Percentiles rank a stretch among this genome's conserved stretches.
Conservation (phyloP, 768 basidiomycete genomes). For the Tricholoma terreum region DNA sequence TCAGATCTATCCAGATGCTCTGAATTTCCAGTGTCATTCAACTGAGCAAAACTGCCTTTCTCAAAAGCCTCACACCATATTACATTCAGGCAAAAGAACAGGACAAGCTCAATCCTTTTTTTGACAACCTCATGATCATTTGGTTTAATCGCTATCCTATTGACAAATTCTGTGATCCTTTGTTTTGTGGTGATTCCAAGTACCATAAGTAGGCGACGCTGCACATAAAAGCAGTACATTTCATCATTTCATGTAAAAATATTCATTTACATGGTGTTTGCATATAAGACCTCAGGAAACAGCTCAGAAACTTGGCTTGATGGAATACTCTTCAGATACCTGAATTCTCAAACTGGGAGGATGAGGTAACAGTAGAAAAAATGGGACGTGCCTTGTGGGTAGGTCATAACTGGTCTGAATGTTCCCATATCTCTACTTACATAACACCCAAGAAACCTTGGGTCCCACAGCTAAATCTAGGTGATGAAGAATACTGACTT, state of each 20-base stretch:
- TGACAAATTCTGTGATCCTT: background rate
- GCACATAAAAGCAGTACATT: background rate
- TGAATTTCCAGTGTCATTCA: too few species aligned
- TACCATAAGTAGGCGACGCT: background rate
- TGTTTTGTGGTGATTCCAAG: background rate
- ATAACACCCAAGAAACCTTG: background rate
- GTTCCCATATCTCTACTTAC: background rate
- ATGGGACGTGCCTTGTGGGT: background rate
- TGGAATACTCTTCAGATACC: too few species aligned
- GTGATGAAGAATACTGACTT: too few species aligned
- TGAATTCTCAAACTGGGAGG: background rate
- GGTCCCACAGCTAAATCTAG: background rate
- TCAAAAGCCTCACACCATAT: too few species aligned
- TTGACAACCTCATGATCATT: too few species aligned
- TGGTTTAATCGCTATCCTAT: background rate
- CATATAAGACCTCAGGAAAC: too few species aligned
- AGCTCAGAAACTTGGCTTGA: too few species aligned
- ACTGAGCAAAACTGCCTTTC: too few species aligned
- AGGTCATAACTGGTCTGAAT: background rate
- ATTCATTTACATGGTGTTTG: background rate
- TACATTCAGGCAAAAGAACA: too few species aligned
- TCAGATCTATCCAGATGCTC: too few species aligned
- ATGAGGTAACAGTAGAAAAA: slow-evolving; percentile 1
- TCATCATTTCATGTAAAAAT: background rate
- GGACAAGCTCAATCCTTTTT: too few species aligned